These are phyloP conservation scores for Tephrocybe sp. DNA, from an alignment of 768 basidiomycete species.

Conservation along the genomic window DNA sequence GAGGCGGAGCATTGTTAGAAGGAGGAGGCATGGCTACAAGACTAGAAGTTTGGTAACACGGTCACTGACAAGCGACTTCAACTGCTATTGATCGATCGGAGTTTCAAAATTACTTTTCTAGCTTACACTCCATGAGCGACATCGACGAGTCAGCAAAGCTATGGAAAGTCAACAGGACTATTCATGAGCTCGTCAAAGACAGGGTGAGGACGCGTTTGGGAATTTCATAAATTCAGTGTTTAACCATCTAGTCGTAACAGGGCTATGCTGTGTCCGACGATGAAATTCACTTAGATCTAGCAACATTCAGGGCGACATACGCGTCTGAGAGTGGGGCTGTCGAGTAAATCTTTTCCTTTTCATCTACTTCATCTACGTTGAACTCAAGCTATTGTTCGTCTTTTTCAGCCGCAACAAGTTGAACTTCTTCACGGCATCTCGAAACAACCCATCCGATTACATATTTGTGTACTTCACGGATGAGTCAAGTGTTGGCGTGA, in stretches of 20 bases:
- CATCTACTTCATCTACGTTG: constrained; percentile 18
- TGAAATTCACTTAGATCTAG: constrained; percentile 86
- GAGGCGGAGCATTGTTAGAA: constrained; percentile 27
- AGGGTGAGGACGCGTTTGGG: constrained; percentile 54
- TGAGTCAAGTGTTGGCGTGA: constrained; percentile 92
- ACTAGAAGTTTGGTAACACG: not conserved
- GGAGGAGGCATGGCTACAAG: constrained; percentile 35
- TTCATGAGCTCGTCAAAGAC: constrained; percentile 95
- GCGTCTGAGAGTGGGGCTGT: constrained; percentile 71
- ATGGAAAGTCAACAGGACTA: constrained; percentile 95
- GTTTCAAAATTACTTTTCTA: constrained; percentile 44
- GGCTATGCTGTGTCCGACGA: constrained; percentile 93
- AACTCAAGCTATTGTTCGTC: constrained; percentile 9
- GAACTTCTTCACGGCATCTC: constrained; percentile 85
- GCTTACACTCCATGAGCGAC: constrained; percentile 53
- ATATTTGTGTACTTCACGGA: constrained; percentile 97
- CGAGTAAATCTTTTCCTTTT: constrained; percentile 59
- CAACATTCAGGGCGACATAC: constrained; percentile 71
- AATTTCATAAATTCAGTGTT: constrained; percentile 19
- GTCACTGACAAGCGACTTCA: not conserved
- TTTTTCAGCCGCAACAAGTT: constrained; percentile 74
- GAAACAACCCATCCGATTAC: constrained; percentile 64
- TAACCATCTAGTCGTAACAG: constrained; percentile 40
- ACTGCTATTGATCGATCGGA: constrained; percentile 35
- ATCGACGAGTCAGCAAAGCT: constrained; percentile 81